Conservation (phyloP, 768 basidiomycete genomes). For the Serendipita sp. region DNA sequence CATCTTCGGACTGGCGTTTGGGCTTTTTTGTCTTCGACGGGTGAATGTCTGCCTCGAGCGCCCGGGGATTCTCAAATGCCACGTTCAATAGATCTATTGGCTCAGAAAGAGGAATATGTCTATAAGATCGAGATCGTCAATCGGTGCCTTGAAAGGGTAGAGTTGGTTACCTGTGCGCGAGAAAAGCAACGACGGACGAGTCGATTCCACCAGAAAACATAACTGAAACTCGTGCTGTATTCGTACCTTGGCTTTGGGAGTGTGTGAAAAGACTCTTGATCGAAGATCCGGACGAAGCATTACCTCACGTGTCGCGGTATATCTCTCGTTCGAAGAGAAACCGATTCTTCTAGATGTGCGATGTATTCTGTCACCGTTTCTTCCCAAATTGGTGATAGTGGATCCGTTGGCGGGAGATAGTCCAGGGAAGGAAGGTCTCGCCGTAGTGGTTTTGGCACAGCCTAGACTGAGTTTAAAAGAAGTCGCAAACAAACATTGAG, state of each 20-base stretch:
- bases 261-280: neutral
- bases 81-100: slow-evolving; percentile 88
- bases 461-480: neutral
- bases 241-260: slow-evolving; percentile 14
- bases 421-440: slow-evolving; percentile 26
- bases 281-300: slow-evolving; percentile 8
- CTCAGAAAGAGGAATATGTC: slow-evolving; percentile 56
- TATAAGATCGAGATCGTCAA: slow-evolving; percentile 17
- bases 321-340: slow-evolving; percentile 46
- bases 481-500: slow-evolving; percentile 8
- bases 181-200: slow-evolving; percentile 62
- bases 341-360: slow-evolving; percentile 38
- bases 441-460: slow-evolving; percentile 22
- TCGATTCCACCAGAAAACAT: slow-evolving; percentile 96
- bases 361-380: slow-evolving; percentile 13
- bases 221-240: slow-evolving; percentile 51
- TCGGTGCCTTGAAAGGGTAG: neutral
- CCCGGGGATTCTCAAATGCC: slow-evolving; percentile 89
- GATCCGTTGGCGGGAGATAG: neutral
- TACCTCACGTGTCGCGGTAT: slow-evolving; percentile 36
- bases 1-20: neutral
- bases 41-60: slow-evolving; percentile 32
- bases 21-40: slow-evolving; percentile 21
- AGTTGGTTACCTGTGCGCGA: slow-evolving; percentile 49
- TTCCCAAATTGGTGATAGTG: neutral